Base-by-base conservation (phyloP, 179 eudicot genomes). In the Nepenthes alata region DNA sequence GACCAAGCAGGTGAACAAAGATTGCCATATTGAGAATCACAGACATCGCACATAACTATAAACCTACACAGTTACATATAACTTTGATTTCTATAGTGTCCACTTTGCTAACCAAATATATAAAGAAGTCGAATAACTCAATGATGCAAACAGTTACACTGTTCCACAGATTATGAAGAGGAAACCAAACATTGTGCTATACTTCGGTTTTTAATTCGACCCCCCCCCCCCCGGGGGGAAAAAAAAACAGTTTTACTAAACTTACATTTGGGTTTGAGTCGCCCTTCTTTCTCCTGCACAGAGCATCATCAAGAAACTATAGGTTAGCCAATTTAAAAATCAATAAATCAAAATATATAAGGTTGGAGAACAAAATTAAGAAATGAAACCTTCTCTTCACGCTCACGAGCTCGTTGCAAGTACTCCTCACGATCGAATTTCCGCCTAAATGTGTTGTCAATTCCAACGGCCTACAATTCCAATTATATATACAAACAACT, bases 391-490 rank as follows among this genome's bases (percentile, higher is more conserved):
- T 81, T 83, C 63, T 83, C 87, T 75, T 91, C 98, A n/a, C 98
- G 95, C 65, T 78, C 82, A 0, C 96, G 89, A 74, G 98, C 98
- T 35, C 96, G 84, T 70, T 91, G 83, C 51, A 86, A 60, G 64
- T 83, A 89, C 78, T 89, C 98, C 61, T 91, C 98, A 34, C 80
- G 76, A 60, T 91, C 96, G 68, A 91, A 91, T 70, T 91, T 91
- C 71, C 77, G 77, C 58, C 98, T 62, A 67, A 86, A 91, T 13
- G 98, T 91, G 63, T 91, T 91, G 72, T 91, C 98, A 55, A 91
- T 79, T 71, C 98, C 98, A 67, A 53, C 95, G 16, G 75, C 80
- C 96, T 88, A 66, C 71, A 54, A 61, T 36, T 37, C 39, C 45
- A 65, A 55, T 11, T 37, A 14, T 34, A 38, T 34, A 39, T 37